Evolutionary conservation across 306 rosid genomes (phyloP), one percentile per base, ranked within the genome.

Genomic region (Leucaena leucocephala): DNA sequence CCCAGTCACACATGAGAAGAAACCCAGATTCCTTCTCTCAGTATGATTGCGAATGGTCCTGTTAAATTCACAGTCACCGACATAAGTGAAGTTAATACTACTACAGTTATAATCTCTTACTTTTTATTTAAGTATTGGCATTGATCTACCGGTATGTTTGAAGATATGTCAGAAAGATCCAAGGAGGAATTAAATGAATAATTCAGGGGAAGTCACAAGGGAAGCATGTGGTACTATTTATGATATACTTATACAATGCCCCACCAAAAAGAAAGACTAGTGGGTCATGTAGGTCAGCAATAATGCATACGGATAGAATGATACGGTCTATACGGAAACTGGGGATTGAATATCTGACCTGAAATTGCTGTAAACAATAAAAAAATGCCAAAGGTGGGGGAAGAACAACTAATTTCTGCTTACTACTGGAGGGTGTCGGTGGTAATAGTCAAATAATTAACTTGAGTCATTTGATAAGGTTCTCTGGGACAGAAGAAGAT

Each of bases 1-100:
- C 7, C 99, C 99, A 7, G 90, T 91, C 54, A 86, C 96, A 22
- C 99, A 95, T 22, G 99, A 86, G 88, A 95, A 93, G 70, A 62
- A 96, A 15, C 89, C 91, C 84, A 96, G 83, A 5, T 84, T 90
- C 84, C 99, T 90, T 52, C 98, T 83, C 42, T 80, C 90, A 0
- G 94, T 93, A 81, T 87, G 71, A 61, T 93, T 95, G 63, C 88
- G 89, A 45, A 91, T 89, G 76, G 67, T 78, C 98, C 98, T 95
- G 90, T 79, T 75, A 17, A 58, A 66, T 54, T 44, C 38, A 45
- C 3, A 69, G 38, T 21, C 57, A 69, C 39, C 57, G 57, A 65
- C 48, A 33, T 33, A 5, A 17, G 33, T 49, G n/a, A 17, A 34
- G 7, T 34, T 59, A 71, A 21, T 38, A 11, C 64, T 9, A 27